Base-by-base conservation (phyloP, 129 eudicot genomes). In the Sambucus nigra region DNA sequence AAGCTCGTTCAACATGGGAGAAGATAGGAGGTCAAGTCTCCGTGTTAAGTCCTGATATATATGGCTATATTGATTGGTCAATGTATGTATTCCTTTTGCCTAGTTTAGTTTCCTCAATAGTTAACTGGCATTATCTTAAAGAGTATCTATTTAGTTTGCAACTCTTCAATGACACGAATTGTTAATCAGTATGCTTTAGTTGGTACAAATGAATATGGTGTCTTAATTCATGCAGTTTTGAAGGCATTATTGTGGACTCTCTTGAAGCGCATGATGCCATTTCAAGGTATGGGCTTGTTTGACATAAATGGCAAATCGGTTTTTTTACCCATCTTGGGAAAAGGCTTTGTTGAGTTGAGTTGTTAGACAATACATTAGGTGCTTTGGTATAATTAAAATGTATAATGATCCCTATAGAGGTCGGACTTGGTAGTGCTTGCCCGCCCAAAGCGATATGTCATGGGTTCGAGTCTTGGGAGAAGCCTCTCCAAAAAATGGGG, bases 11-110 rank as follows among this genome's bases (percentile, higher is more conserved):
- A 22, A 24, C 66, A 11, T 84, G 93, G 97, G 85, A 84, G 44
- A 74, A 78, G 68, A 61, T 69, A 32, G 79, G 80, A 66, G 86
- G 73, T 45, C 85, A 66, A 66, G 79, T 88, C 61, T 66, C 78
- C 31, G 47, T 81, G 55, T 67, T 88, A 73, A 72, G 70, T 65
- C 86, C 80, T 31, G 86, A 84, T 60, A 78, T 67, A 72, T 81
- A 70, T 79, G 86, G 80, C 50, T 76, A 53, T 60, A 68, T 78
- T 70, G 97, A 88, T 76, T 88, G 97, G 97, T 78, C 93, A 66
- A 64, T 57, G 97, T 88, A 78, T 69, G 95, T 65, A 15, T 65
- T 39, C 55, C 69, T 61, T 51, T 65, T 35, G 59, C 47, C 54
- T 54, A 57, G 27, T 73, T 54, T 57, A 54, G 53, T 57, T 54